Evolutionary conservation across 2,329 filamentous ascomycete species (phyloP).

Genomic region (Paecilomyces sp.): DNA sequence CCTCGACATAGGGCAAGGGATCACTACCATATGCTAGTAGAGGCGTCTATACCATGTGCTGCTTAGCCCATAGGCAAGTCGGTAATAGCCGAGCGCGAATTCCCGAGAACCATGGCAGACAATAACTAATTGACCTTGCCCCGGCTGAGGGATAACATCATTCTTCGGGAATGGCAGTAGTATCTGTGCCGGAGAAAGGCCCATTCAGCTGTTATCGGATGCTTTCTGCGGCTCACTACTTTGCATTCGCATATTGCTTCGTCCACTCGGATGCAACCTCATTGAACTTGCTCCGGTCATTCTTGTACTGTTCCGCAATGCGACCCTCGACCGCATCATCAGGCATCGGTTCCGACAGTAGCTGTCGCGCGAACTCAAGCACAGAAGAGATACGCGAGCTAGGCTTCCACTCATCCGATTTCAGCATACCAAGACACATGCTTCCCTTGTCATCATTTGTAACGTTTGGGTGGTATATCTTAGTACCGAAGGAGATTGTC

Average conservation of each 20-base stretch:
- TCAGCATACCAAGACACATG: conserved; percentile 80
- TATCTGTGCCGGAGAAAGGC: neutral
- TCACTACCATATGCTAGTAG: neutral
- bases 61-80: neutral
- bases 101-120: neutral
- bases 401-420: conserved; percentile 87
- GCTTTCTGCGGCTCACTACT: conserved; percentile 9
- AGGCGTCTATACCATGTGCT: neutral
- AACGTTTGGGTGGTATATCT: conserved; percentile 93
- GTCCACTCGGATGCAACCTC: conserved; percentile 70
- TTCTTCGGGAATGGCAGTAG: neutral
- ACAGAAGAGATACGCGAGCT: conserved; percentile 68
- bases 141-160: neutral
- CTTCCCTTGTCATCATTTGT: conserved; percentile 77
- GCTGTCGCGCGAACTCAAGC: conserved; percentile 65
- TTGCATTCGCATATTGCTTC: conserved; percentile 58
- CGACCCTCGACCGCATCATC: conserved; percentile 82
- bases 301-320: conserved; percentile 78
- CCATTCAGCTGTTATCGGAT: neutral
- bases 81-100: neutral
- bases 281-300: conserved; percentile 61
- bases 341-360: conserved; percentile 74
- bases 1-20: neutral
- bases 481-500: conserved; percentile 70
- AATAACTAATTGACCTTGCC: neutral